A percentile compares a stretch with the other conserved stretches of the same genome.
Evolutionary conservation across 1,139 yeast species (phyloP).

Genomic region (Nadsonia commutata): DNA sequence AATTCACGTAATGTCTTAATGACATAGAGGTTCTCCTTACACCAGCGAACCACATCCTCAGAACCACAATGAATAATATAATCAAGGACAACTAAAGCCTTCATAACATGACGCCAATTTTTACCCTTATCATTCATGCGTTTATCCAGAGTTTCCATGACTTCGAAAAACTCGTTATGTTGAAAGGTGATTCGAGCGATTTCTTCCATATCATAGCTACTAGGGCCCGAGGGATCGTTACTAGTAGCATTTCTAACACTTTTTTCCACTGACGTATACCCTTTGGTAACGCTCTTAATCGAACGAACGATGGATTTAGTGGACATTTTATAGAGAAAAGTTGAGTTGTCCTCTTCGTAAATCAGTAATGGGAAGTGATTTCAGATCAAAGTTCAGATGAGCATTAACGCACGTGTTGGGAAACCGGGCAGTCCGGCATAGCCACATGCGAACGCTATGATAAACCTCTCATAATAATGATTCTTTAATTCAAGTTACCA

Average conservation of each 20-base stretch:
- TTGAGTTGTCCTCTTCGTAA: too few relatives aligned
- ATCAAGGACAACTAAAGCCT: conserved; percentile 66
- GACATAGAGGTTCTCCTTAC: conserved; percentile 76
- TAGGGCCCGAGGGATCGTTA: conserved; percentile 77
- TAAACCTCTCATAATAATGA: too few relatives aligned
- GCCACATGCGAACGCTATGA: too few relatives aligned
- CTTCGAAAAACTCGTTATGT: conserved; percentile 66
- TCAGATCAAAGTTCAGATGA: too few relatives aligned
- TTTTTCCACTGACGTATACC: conserved; percentile 76
- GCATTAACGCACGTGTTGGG: too few relatives aligned
- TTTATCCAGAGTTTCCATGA: conserved; percentile 91
- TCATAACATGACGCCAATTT: conserved; percentile 95
- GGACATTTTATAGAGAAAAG: conserved; percentile 40
- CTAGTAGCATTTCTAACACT: conserved; percentile 82
- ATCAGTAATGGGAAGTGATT: too few relatives aligned
- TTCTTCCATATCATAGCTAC: conserved; percentile 71
- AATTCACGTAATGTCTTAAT: conserved; percentile 87
- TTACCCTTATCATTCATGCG: conserved; percentile 92
- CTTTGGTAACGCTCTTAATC: conserved; percentile 84
- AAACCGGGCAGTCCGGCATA: too few relatives aligned
- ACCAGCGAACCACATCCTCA: conserved; percentile 88
- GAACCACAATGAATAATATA: conserved; percentile 76
- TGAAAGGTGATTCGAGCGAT: conserved; percentile 63
- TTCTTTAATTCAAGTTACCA: too few relatives aligned
- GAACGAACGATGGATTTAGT: conserved; percentile 60